Base-by-base conservation (phyloP, 768 basidiomycete species). In the Pulveroboletus ravenelii region DNA sequence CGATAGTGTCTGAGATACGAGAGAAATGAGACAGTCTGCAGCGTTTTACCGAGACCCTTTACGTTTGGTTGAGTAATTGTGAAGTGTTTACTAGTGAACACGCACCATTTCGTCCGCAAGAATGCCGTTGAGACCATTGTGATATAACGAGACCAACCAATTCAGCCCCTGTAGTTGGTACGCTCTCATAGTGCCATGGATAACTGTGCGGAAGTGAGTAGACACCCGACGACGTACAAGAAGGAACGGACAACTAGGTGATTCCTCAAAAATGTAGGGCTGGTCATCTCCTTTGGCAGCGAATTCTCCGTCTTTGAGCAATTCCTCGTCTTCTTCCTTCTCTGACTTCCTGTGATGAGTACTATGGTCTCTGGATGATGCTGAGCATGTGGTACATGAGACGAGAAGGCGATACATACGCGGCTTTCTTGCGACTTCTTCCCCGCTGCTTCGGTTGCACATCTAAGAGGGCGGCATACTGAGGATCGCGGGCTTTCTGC, bases 141-240 rank as follows among this genome's bases (percentile, higher is more conserved):
- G n/a, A n/a, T n/a, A n/a, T n/a, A n/a, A n/a, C n/a, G 92, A 89
- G 3, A 93, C 85, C 93, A 98, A 89, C 94, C 95, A 96, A 65
- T 95, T 95, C 38, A 96, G 70, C 25, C 96, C 96, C 62, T 97
- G 94, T 2, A 98, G 72, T 67, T 98, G 96, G 66, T 99, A 99
- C 20, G 84, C 78, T 18, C 96, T 79, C 94, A 99, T 96, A 43
- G 70, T 71, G n/a, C n/a, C 94, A 41, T 88, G 78, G 63, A 98
- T 91, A 65, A 85, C 93, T 95, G 58, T 50, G 27, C 44, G 41
- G 30, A 20, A 50, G 52, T 50, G 23, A 54, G 54, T 42, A 39
- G 14, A 41, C 14, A 45, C 35, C 8, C 7, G 17, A 35, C 10
- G 10, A 41, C 14, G 3, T 29, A 18, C 38, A 35, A 34, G 25